phyloP scores from a whole-genome alignment of 371 early-diverging fungal species.

The Mucor indicus region DNA sequence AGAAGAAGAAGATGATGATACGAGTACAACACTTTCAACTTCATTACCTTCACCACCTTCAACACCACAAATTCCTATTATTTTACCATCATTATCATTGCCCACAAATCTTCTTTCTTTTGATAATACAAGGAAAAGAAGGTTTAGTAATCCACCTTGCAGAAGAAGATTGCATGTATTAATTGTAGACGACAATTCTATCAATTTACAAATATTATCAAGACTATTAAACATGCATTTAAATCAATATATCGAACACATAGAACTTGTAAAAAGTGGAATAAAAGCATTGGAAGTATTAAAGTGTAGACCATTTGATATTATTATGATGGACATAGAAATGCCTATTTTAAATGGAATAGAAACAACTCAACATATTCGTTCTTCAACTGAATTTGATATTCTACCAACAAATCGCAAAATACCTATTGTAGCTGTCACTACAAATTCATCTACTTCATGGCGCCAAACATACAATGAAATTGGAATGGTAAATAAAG shows the following conservation, averaged over 20 bases:
- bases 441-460: slow-evolving; percentile 49
- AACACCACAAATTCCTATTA: background rate
- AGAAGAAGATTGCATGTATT: slow-evolving; percentile 20
- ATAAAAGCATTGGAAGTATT: slow-evolving; percentile 43
- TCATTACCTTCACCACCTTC: slow-evolving; percentile 21
- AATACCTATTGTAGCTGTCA: slow-evolving; percentile 66
- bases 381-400: slow-evolving; percentile 29
- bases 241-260: slow-evolving; percentile 40
- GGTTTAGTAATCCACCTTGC: slow-evolving; percentile 15
- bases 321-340: slow-evolving; percentile 65
- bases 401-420: slow-evolving; percentile 50
- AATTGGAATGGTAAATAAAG: slow-evolving; percentile 29
- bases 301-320: slow-evolving; percentile 43
- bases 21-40: slow-evolving; percentile 4
- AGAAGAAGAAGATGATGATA: background rate
- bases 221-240: slow-evolving; percentile 51
- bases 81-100: background rate
- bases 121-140: slow-evolving; percentile 3
- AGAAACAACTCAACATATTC: slow-evolving; percentile 48
- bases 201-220: slow-evolving; percentile 57
- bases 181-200: slow-evolving; percentile 60
- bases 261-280: slow-evolving; percentile 45
- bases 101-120: slow-evolving; percentile 10
- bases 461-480: slow-evolving; percentile 26
- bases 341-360: slow-evolving; percentile 62